A percentile compares a stretch with the other conserved stretches of the same genome.
Evolutionary conservation across 768 basidiomycete species (phyloP).

Genomic region (Hysterangium stoloniferum): DNA sequence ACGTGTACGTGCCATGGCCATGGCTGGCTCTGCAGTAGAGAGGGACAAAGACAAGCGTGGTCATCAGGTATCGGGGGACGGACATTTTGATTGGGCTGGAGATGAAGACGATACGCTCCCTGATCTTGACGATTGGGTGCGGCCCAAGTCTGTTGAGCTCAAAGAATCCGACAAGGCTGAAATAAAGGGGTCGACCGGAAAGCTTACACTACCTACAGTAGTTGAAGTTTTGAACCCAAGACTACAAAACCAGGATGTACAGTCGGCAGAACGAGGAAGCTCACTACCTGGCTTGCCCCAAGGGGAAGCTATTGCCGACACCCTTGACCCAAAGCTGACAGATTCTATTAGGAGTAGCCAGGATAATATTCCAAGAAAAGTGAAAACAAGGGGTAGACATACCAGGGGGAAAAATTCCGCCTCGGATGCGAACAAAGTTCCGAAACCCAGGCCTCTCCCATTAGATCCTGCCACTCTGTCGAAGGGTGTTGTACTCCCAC

Average conservation of each 20-base stretch:
- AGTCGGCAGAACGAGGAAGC: too few species aligned
- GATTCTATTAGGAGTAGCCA: too few species aligned
- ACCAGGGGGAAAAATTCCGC: background rate
- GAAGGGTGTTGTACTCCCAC: background rate
- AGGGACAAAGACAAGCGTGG: constrained; percentile 16
- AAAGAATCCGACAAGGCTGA: constrained; percentile 26
- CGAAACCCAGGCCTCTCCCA: background rate
- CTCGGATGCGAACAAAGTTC: background rate
- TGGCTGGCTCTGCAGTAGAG: constrained; percentile 29
- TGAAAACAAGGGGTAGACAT: background rate
- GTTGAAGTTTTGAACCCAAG: too few species aligned
- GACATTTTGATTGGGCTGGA: constrained; percentile 84
- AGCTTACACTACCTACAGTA: background rate
- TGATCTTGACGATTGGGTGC: constrained; percentile 79
- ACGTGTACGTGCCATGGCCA: constrained; percentile 64
- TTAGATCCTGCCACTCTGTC: background rate
- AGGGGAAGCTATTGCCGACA: too few species aligned
- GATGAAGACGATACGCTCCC: constrained; percentile 68
- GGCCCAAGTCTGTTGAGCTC: constrained; percentile 28
- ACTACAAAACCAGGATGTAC: too few species aligned
- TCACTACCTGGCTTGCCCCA: too few species aligned
- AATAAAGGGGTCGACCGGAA: background rate
- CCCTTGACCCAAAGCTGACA: too few species aligned
- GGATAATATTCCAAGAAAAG: background rate
- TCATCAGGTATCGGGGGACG: constrained; percentile 60